phyloP scores from a whole-genome alignment of 1,284 basidiomycete species.

The Filobasidium uniguttulatum region DNA sequence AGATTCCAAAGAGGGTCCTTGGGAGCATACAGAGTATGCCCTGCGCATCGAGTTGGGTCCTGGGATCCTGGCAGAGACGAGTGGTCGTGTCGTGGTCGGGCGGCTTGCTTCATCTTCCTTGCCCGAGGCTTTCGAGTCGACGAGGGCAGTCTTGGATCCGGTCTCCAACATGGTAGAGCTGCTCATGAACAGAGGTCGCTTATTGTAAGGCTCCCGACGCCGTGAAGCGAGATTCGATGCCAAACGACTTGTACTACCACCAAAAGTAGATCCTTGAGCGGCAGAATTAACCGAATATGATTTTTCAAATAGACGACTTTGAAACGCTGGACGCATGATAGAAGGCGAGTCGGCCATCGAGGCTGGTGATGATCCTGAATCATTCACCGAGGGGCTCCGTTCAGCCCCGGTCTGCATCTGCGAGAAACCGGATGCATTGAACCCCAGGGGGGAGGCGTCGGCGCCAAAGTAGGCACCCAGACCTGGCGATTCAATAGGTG shows the following conservation, averaged over 20 bases:
- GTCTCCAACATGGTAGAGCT: conserved; percentile 14
- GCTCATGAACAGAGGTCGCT: conserved; percentile 24
- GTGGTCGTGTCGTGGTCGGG: not conserved
- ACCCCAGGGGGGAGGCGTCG: not conserved
- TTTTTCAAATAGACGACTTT: conserved; percentile 26
- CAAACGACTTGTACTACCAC: not conserved
- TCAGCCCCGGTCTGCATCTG: not conserved
- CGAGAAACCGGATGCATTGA: not conserved
- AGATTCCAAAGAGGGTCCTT: conserved; percentile 16
- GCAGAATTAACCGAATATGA: conserved; percentile 14
- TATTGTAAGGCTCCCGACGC: conserved; percentile 10
- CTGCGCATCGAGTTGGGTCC: conserved; percentile 25
- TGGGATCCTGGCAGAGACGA: not conserved
- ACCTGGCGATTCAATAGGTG: not conserved
- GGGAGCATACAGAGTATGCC: conserved; percentile 34
- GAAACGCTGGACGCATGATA: conserved; percentile 10
- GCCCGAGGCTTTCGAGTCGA: conserved; percentile 30
- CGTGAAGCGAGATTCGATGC: conserved; percentile 2
- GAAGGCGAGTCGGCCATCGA: conserved; percentile 24
- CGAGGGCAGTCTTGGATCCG: conserved; percentile 16
- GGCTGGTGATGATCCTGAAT: conserved; percentile 21
- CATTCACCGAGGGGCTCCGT: conserved; percentile 25
- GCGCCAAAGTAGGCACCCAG: not conserved
- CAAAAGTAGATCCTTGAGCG: conserved; percentile 1
- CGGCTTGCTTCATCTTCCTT: conserved; percentile 17